Evolutionary conservation across 2,329 filamentous ascomycete genomes (phyloP).

Genomic region (Talaromyces piceae): DNA sequence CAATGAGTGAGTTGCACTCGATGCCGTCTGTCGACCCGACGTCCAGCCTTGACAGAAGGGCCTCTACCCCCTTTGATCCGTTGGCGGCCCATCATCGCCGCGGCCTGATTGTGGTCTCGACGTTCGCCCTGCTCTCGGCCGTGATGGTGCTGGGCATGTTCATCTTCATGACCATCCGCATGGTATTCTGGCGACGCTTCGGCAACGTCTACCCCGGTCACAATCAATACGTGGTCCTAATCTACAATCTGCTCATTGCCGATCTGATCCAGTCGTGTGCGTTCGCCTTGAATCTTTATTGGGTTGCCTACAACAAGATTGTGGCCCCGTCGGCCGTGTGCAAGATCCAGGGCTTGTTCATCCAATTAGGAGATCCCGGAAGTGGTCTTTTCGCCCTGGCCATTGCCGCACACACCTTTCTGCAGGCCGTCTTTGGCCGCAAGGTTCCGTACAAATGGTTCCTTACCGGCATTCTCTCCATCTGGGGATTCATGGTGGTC

Average conservation of each 20-base stretch:
- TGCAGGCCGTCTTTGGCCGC: slow-evolving; percentile 41
- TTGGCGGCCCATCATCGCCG: slow-evolving; percentile 28
- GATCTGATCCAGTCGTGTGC: slow-evolving; percentile 45
- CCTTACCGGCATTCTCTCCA: slow-evolving; percentile 32
- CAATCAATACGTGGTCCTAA: slow-evolving; percentile 47
- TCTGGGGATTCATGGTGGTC: slow-evolving; percentile 41
- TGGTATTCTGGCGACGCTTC: slow-evolving; percentile 43
- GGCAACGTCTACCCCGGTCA: slow-evolving; percentile 45
- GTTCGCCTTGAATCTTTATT: slow-evolving; percentile 40
- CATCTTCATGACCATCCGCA: slow-evolving; percentile 43
- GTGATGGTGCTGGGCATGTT: slow-evolving; percentile 38
- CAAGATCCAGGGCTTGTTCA: slow-evolving; percentile 44
- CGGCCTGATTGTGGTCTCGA: slow-evolving; percentile 40
- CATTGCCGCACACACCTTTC: slow-evolving; percentile 48
- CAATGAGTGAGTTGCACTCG: background rate
- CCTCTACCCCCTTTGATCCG: slow-evolving; percentile 13
- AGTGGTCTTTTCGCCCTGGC: slow-evolving; percentile 47
- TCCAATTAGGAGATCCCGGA: slow-evolving; percentile 46
- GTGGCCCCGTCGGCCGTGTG: slow-evolving; percentile 38
- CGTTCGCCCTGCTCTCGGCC: slow-evolving; percentile 42
- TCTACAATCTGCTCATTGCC: slow-evolving; percentile 45
- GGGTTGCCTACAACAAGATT: slow-evolving; percentile 40
- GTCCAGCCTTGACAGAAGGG: background rate
- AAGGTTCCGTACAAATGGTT: slow-evolving; percentile 41
- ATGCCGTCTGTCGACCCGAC: background rate